Base-by-base conservation (phyloP, 2,329 filamentous ascomycete species). In the Diaporthe ilicicola region DNA sequence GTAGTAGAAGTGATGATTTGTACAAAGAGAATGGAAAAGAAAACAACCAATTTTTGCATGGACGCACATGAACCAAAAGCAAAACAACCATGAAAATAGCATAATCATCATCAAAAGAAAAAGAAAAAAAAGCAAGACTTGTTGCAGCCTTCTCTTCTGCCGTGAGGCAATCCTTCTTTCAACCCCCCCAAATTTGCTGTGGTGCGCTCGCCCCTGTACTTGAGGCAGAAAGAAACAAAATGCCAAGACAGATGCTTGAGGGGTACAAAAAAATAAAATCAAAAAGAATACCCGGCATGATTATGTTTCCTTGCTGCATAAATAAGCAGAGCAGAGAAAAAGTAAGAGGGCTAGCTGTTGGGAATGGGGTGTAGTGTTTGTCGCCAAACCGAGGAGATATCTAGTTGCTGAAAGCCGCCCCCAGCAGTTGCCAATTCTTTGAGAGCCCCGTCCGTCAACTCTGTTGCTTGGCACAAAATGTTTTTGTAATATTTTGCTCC, bases 251-350 rank as follows among this genome's bases (percentile, higher is more conserved):
- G 29, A 64, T 69, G 24, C 54, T 39, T 55, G 32, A 50, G 34
- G 39, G 24, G 24, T 54, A 32, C 53, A 54, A 12, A 69, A 34
- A 53, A 51, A 51, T n/a, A 24, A 39, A 27, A 32, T 29, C 22
- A 48, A 34, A 19, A 62, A n/a, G 59, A 5, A 79, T 90, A 24
- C 85, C 85, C n/a, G 83, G 85, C 17, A 84, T 84, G 5, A 89
- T 85, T 86, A 89, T 65, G 78, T 88, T 9, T 89, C 89, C 0
- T 88, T 90, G 71, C 80, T 90, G 39, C 59, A 64, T 29, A 24
- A 64, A 64, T 17, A 66, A 72, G 37, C 53, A 34, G 9, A 56
- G 19, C 17, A 29, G 32, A 59, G 2, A 39, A 42, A 37, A 69
- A 48, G 55, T 27, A 68, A 68, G 71, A 55, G 44, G 55, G 65